Evolutionary conservation across 768 basidiomycete species (phyloP).

Genomic region (Termitomyces sp.): DNA sequence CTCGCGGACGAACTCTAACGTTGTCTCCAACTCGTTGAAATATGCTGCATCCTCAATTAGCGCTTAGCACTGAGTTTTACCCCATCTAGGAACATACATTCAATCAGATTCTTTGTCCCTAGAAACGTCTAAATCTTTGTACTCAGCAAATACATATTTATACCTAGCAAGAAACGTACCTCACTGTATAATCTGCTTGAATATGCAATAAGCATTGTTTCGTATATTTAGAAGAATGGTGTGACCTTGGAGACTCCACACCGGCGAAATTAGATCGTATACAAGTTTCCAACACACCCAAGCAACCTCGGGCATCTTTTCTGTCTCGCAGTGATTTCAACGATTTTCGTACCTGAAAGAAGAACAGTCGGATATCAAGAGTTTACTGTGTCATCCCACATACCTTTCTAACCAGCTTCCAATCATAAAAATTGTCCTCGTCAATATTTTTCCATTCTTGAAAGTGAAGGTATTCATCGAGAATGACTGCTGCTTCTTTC

Average conservation of each 20-base stretch:
- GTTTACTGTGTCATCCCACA: not conserved
- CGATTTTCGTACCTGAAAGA: conserved; percentile 59
- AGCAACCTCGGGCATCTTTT: conserved; percentile 78
- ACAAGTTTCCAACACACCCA: conserved; percentile 89
- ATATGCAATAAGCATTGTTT: not conserved
- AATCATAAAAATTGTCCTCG: conserved; percentile 90
- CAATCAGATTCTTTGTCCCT: conserved; percentile 87
- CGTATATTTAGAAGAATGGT: not conserved
- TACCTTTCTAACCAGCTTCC: conserved; percentile 77
- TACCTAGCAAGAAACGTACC: conserved; percentile 42
- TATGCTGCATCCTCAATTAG: conserved; percentile 51
- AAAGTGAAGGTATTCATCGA: conserved; percentile 83
- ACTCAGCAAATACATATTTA: conserved; percentile 9
- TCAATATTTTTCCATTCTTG: conserved; percentile 87
- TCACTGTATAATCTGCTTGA: conserved; percentile 76
- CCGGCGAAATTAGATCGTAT: conserved; percentile 92
- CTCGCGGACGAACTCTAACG: conserved; percentile 71
- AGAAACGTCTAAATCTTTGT: conserved; percentile 65
- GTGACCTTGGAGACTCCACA: conserved; percentile 73
- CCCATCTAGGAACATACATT: conserved; percentile 43
- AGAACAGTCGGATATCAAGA: not conserved
- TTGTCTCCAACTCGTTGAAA: conserved; percentile 68
- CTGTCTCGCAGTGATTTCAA: conserved; percentile 64
- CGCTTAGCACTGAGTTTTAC: not conserved
- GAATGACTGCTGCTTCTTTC: conserved; percentile 69